Percentiles rank a stretch among this genome's conserved stretches.
phyloP scores from a whole-genome alignment of 208 protist genomes.

The Lotmaria passim region DNA sequence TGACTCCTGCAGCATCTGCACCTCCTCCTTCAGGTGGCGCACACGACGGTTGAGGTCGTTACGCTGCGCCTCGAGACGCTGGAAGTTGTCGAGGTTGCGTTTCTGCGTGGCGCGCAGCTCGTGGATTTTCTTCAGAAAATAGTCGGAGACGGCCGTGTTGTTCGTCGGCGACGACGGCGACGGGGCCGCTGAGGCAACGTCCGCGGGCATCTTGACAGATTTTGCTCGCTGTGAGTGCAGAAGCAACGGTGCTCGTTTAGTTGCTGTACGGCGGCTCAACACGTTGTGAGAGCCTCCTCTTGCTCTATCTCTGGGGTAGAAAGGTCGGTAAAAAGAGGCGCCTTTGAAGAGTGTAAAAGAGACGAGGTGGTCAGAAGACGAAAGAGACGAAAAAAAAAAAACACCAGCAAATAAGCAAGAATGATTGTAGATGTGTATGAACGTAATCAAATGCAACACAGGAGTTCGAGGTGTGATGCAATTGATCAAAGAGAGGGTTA shows the following conservation, averaged over 20 bases:
- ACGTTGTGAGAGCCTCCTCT: too few relatives aligned
- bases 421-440: too few relatives aligned
- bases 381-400: too few relatives aligned
- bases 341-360: too few relatives aligned
- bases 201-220: constrained; percentile 32
- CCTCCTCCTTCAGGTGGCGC: constrained; percentile 98
- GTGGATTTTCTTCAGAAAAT: constrained; percentile 91
- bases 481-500: too few relatives aligned
- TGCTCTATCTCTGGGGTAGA: too few relatives aligned
- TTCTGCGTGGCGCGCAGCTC: constrained; percentile 90
- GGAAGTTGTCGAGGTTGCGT: constrained; percentile 83
- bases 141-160: constrained; percentile 70
- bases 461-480: too few relatives aligned
- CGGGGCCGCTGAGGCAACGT: constrained; percentile 25
- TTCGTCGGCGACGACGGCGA: constrained; percentile 23
- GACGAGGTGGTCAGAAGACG: too few relatives aligned
- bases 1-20: constrained; percentile 97
- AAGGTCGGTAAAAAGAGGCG: too few relatives aligned
- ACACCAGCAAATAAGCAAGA: too few relatives aligned
- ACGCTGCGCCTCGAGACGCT: constrained; percentile 85
- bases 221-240: too few relatives aligned
- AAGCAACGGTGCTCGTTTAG: not conserved
- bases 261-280: not conserved
- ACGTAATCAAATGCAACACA: too few relatives aligned
- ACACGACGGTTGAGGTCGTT: constrained; percentile 95